Conservation (phyloP, 306 rosid genomes). For the Prunus salicina region DNA sequence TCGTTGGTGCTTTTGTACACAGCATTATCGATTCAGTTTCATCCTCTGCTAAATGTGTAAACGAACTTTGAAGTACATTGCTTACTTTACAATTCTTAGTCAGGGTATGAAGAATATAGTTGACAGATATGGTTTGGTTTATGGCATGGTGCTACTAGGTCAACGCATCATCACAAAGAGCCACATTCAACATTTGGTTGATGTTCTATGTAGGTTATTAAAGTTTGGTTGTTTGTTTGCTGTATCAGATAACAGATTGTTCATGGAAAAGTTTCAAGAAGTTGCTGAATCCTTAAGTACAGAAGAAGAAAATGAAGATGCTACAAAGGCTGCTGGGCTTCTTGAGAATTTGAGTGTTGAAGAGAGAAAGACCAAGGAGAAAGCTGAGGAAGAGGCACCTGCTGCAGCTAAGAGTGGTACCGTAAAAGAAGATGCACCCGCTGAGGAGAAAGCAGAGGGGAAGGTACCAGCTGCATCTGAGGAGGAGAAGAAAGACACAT, state of each 20-base stretch:
- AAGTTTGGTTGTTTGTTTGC: not conserved
- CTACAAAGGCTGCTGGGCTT: conserved; percentile 68
- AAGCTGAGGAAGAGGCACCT: conserved; percentile 25
- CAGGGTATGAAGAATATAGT: too few relatives aligned
- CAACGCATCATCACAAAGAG: not conserved
- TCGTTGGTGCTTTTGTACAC: not conserved
- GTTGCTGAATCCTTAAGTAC: conserved; percentile 76
- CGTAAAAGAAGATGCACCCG: conserved; percentile 30
- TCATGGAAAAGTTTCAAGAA: conserved; percentile 91
- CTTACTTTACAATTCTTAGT: not conserved
- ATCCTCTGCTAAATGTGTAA: not conserved
- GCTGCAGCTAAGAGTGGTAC: conserved; percentile 29
- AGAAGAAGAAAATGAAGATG: conserved; percentile 55
- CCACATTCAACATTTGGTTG: too few relatives aligned
- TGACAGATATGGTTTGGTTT: not conserved
- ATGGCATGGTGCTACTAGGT: not conserved
- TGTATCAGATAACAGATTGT: conserved; percentile 64
- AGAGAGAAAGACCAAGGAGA: conserved; percentile 50
- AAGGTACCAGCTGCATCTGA: conserved; percentile 43
- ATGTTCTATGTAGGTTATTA: not conserved
- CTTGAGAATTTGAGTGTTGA: conserved; percentile 73
- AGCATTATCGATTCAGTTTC: not conserved
- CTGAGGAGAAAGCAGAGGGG: conserved; percentile 42
- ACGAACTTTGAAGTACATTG: not conserved
- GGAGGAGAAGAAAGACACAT: conserved; percentile 7